Percentiles rank a stretch among this genome's conserved stretches.
Evolutionary conservation across 1,284 basidiomycete genomes (phyloP).

Genomic region (Microbotryum scabiosae): DNA sequence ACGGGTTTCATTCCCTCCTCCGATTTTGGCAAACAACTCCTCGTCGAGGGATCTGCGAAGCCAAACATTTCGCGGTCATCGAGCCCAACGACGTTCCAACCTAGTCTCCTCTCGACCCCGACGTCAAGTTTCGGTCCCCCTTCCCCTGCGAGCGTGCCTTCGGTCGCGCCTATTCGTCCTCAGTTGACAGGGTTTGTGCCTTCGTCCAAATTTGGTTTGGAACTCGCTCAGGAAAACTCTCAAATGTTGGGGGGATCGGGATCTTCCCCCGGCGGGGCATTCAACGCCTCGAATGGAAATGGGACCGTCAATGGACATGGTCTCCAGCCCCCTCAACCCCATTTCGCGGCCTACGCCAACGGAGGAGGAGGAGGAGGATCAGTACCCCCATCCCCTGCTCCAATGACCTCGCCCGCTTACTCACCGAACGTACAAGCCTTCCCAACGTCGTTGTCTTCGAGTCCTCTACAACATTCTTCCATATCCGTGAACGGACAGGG

Average conservation of each 20-base stretch:
- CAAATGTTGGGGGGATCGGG: background rate
- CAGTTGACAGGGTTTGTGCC: constrained; percentile 11
- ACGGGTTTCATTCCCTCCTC: constrained; percentile 23
- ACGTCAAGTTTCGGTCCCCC: too few species aligned
- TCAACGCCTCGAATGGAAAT: background rate
- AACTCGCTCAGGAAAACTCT: background rate
- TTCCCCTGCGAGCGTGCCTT: too few species aligned
- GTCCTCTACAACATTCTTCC: background rate
- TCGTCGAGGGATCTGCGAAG: constrained; percentile 3
- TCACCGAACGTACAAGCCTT: background rate
- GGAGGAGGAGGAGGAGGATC: background rate
- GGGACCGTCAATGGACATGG: too few species aligned
- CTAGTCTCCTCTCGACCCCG: background rate
- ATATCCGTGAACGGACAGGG: background rate
- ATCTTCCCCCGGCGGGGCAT: background rate
- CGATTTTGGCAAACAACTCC: constrained; percentile 18
- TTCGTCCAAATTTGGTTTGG: background rate
- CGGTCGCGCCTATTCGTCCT: constrained; percentile 2
- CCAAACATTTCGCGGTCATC: background rate
- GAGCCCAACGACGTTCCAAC: background rate
- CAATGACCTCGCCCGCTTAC: background rate
- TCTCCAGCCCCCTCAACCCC: background rate
- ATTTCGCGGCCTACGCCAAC: background rate
- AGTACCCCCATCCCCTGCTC: background rate
- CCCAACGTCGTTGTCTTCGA: background rate